Evolutionary conservation across 495 filamentous ascomycete species (phyloP), one percentile per base, ranked within the genome.

Genomic region (Xylaria acuta): DNA sequence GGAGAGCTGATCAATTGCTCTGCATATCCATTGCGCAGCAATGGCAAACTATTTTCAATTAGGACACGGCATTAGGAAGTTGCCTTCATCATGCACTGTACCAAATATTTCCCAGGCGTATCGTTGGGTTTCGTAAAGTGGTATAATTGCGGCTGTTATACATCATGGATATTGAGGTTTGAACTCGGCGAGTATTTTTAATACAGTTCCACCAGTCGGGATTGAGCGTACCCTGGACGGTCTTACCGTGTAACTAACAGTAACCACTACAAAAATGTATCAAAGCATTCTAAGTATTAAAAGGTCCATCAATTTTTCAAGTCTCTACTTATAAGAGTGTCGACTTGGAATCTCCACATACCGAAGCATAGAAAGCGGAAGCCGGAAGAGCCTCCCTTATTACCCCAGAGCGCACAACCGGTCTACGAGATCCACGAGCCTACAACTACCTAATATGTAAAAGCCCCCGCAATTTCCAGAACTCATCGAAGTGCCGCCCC

Each of bases 401-500:
- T 65, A 34, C 41, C 41, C 41, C 3, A 34, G 41, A 40, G 20
- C 63, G 27, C 43, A 30, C 5, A 11, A 14, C 32, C 7, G 11
- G 11, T 60, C 18, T 60, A 38, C 32, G 5, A 59, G 54, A 36
- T 18, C 54, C 3, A 36, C 14, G n/a, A n/a, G n/a, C n/a, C n/a
- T n/a, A n/a, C n/a, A 60, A 34, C 20, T 34, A 60, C 30, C 20
- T 22, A n/a, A 60, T 38, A 22, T 60, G 32, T 60, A 22, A 60
- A 11, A 22, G 16, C 7, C 65, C 65, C 49, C 65, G 49, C 65
- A 67, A 53, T 67, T 53, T 56, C 43, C 11, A 67, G 47, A 67
- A 25, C 49, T 43, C 32, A 41, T 41, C 34, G 20, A 67, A 67
- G 49, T 67, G 65, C 65, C 65, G 65, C 32, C 65, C 65, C 65